These are phyloP conservation scores for Leptomonas pyrrhocoris DNA, from an alignment of 208 protist genomes.

Conservation along the genomic window DNA sequence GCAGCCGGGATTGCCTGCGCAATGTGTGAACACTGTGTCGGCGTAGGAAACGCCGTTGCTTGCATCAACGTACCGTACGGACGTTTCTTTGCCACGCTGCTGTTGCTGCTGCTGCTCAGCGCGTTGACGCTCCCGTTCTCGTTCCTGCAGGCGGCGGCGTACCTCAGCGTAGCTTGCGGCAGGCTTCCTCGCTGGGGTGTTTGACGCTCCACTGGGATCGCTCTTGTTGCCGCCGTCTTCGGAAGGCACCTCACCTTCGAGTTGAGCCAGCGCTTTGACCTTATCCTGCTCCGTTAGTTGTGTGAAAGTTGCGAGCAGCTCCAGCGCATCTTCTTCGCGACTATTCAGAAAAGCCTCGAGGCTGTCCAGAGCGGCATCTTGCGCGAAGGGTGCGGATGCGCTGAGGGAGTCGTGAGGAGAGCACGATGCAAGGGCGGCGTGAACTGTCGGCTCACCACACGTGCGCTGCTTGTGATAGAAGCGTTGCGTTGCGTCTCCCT, in stretches of 20 bases:
- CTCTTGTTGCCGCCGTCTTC: background rate
- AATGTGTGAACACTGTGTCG: background rate
- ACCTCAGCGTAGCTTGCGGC: conserved; percentile 5
- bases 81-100: background rate
- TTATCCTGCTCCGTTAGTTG: conserved; percentile 23
- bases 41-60: background rate
- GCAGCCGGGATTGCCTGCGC: no score
- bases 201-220: no score
- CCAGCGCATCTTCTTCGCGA: conserved; percentile 27
- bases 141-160: conserved; percentile 15
- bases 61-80: conserved; percentile 2
- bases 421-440: background rate
- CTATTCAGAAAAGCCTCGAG: conserved; percentile 38
- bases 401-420: background rate
- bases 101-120: background rate
- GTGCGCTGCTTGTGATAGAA: background rate
- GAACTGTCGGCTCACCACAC: background rate
- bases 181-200: background rate
- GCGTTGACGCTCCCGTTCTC: background rate
- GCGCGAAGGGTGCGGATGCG: background rate
- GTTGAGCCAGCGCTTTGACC: conserved; percentile 7
- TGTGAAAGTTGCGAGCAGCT: conserved; percentile 29
- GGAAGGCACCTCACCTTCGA: conserved; percentile 1
- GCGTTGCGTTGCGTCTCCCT: background rate
- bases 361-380: background rate